A percentile compares a stretch with the other conserved stretches of the same genome.
These are phyloP conservation scores for Candida neerlandica DNA, from an alignment of 1,139 yeast genomes.

Conservation along the genomic window DNA sequence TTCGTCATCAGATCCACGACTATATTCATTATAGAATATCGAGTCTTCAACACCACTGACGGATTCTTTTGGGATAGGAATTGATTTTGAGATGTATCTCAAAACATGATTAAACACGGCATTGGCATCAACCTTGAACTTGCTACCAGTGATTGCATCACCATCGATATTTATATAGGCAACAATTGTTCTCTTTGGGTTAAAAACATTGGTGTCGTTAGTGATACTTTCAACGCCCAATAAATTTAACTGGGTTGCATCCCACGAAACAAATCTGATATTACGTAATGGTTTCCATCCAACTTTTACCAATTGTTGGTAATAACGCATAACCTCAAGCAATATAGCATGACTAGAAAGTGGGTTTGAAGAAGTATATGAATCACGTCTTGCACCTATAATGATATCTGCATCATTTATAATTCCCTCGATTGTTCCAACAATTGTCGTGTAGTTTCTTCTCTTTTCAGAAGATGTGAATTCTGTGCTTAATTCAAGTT, in stretches of 20 bases:
- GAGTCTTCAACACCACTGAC: slow-evolving; percentile 13
- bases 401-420: slow-evolving; percentile 45
- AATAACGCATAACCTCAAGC: slow-evolving; percentile 44
- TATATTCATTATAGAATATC: background rate
- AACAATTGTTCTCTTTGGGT: slow-evolving; percentile 28
- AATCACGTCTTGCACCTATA: slow-evolving; percentile 47
- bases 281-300: slow-evolving; percentile 52
- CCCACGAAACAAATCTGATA: slow-evolving; percentile 48
- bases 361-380: slow-evolving; percentile 41
- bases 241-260: slow-evolving; percentile 39
- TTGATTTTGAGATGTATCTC: slow-evolving; percentile 31
- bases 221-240: slow-evolving; percentile 33
- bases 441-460: slow-evolving; percentile 34
- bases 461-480: slow-evolving; percentile 17
- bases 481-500: slow-evolving; percentile 22
- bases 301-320: slow-evolving; percentile 29
- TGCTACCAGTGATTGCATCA: slow-evolving; percentile 43
- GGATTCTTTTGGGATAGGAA: slow-evolving; percentile 37
- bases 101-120: slow-evolving; percentile 41
- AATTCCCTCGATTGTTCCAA: slow-evolving; percentile 41
- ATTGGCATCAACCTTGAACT: slow-evolving; percentile 39
- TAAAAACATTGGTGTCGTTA: slow-evolving; percentile 26
- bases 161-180: slow-evolving; percentile 45
- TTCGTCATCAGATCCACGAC: slow-evolving; percentile 20
- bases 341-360: slow-evolving; percentile 45